Evolutionary conservation across 2,329 filamentous ascomycete species (phyloP).

Genomic region (Epichloe hybrida): DNA sequence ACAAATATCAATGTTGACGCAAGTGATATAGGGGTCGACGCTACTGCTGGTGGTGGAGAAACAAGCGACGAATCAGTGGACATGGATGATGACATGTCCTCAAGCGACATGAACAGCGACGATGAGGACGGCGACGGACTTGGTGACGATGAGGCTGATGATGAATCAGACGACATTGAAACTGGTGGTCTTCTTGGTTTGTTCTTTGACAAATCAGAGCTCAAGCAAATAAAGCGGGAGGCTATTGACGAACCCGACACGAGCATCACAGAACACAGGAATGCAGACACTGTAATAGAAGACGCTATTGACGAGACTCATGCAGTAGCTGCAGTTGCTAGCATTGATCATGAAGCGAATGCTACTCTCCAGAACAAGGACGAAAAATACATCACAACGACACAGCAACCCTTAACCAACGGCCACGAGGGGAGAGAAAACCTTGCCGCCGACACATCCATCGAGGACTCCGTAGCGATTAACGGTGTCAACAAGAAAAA

Average conservation of each 20-base stretch:
- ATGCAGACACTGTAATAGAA: slow-evolving; percentile 10
- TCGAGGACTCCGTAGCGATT: background rate
- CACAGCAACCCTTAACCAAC: background rate
- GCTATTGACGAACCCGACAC: slow-evolving; percentile 9
- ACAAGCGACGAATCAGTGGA: slow-evolving; percentile 53
- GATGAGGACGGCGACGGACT: slow-evolving; percentile 21
- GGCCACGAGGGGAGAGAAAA: background rate
- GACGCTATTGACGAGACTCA: background rate
- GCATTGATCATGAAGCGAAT: background rate
- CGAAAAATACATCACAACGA: slow-evolving; percentile 11
- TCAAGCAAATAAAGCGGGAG: slow-evolving; percentile 37
- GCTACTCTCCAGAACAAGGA: slow-evolving; percentile 14
- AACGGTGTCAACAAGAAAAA: background rate
- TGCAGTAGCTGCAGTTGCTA: background rate
- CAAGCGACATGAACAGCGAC: slow-evolving; percentile 35
- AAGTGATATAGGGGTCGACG: slow-evolving; percentile 14
- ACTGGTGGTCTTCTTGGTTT: slow-evolving; percentile 38
- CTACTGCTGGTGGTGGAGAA: slow-evolving; percentile 24
- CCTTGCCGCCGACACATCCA: background rate
- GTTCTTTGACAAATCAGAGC: slow-evolving; percentile 45
- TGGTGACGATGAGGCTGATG: slow-evolving; percentile 27
- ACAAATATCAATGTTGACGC: slow-evolving; percentile 9
- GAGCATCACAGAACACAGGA: slow-evolving; percentile 8
- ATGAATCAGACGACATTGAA: slow-evolving; percentile 28
- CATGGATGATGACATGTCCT: slow-evolving; percentile 54